Base-by-base conservation (phyloP, 306 rosid species). In the Vicia villosa region DNA sequence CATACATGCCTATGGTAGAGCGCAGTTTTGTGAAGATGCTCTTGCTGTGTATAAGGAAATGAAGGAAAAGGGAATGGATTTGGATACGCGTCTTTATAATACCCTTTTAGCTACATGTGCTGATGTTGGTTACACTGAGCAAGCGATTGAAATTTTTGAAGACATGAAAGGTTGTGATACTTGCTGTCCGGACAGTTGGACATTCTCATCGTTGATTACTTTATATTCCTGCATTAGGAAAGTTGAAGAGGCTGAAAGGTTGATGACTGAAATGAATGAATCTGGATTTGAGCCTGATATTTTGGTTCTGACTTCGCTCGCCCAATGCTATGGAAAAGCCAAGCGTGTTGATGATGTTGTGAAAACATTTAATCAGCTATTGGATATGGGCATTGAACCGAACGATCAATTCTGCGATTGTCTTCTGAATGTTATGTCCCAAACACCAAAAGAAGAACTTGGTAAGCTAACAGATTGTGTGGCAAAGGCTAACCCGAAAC, bases 291-390 rank as follows among this genome's bases (percentile, higher is more conserved):
- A 90, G 80, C 97, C 91, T 30, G 90, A 83, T 55, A 84, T 87
- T 71, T 90, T 81, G 79, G 92, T 94, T 68, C 83, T 94, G 85
- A 94, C 98, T 16, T 94, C 98, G 10, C 87, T 94, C 8, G 86
- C 84, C 69, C 98, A 94, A 77, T 90, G 98, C 76, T 94, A 94
- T 41, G 98, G 98, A 66, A 94, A 90, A 84, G 95, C 86, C 78
- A 85, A 86, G 75, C 97, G 75, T 10, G 81, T 83, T 2, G 97
- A 90, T 79, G 90, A 90, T 54, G 97, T 94, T 68, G 97, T 86
- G 60, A n/a, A 87, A 76, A 86, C 90, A 51, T 94, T 94, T 79
- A 55, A 87, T 83, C 79, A 50, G 69, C 84, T 91, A 59, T 14
- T 94, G 73, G 92, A 87, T 57, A 59, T 94, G 83, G 91, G 84